Base-by-base conservation (phyloP, 352 stramenopile species). In the Phytophthora fragariaefolia region DNA sequence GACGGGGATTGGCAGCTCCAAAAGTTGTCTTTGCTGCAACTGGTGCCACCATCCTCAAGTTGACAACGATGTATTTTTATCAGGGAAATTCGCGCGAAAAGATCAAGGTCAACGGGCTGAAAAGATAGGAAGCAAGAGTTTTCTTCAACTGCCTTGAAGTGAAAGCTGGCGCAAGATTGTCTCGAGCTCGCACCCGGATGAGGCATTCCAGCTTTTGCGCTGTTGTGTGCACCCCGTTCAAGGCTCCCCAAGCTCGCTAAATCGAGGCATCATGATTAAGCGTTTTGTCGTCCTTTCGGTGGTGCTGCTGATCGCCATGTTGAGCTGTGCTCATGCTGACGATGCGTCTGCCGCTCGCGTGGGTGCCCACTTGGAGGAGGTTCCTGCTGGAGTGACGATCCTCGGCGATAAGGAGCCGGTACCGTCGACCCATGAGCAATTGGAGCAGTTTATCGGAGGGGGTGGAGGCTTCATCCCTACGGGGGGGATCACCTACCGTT, bases 401-500 rank as follows among this genome's bases (percentile, higher is more conserved):
- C 48, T 68, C 6, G 52, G 34, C 4, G 58, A 65, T 6, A 66
- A 63, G 28, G 58, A 79, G 10, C 71, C 71, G 20, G 34, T 79
- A 9, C 58, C 67, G 24, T 13, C 50, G 23, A 63, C 46, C 48
- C 23, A 59, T 0, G 66, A 79, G 56, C 58, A 76, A 42, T 24
- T 74, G 49, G 66, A 75, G 42, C 57, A 75, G 24, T 48, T 59
- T 10, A 54, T 71, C 20, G 32, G 60, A 10, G 72, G 59, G 30
- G 69, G 67, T 2, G 69, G 61, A 4, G 72, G 68, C 22, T 74
- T 70, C 38, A 80, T 79, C 46, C 63, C 63, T 15, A 75, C 62
- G 18, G 60, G 63, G 22, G 67, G 63, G 26, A 74, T 74, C 52
- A 60, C 59, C 6, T 76, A 76, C 63, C 74, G 74, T 38, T 71